Evolutionary conservation across 2,329 filamentous ascomycete species (phyloP).

Genomic region (Lasiodiplodia citricola): DNA sequence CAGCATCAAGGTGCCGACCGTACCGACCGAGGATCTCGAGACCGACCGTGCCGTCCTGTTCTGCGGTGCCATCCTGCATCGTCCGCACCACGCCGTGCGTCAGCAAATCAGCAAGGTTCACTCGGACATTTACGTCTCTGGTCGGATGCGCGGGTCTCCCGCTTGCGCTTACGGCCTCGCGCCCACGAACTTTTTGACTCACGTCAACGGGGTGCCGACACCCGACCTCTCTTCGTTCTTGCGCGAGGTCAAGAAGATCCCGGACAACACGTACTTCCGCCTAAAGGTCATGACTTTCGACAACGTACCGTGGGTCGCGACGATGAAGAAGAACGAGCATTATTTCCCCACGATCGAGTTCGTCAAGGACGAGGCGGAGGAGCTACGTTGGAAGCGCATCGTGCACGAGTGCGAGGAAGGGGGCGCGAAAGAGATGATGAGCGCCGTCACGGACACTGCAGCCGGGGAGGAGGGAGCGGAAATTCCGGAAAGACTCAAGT

Average conservation of each 20-base stretch:
- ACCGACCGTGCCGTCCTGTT: slow-evolving; percentile 92
- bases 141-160: slow-evolving; percentile 75
- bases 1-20: slow-evolving; percentile 77
- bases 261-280: slow-evolving; percentile 97
- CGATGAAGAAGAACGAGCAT: slow-evolving; percentile 99
- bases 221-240: slow-evolving; percentile 83
- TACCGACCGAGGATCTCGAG: slow-evolving; percentile 87
- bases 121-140: slow-evolving; percentile 94
- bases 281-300: slow-evolving; percentile 98
- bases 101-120: slow-evolving; percentile 98
- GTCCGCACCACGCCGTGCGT: slow-evolving; percentile 92
- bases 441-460: slow-evolving; percentile 35
- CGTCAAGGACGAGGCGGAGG: slow-evolving; percentile 59
- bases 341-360: slow-evolving; percentile 78
- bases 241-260: slow-evolving; percentile 80
- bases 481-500: slow-evolving; percentile 18
- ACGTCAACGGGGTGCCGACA: slow-evolving; percentile 88
- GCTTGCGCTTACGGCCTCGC: slow-evolving; percentile 90
- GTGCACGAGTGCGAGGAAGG: slow-evolving; percentile 58
- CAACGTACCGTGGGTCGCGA: slow-evolving; percentile 98
- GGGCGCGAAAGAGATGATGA: slow-evolving; percentile 37
- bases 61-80: slow-evolving; percentile 91
- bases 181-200: slow-evolving; percentile 96
- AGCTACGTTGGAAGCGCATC: slow-evolving; percentile 63
- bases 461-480: slow-evolving; percentile 3